Evolutionary conservation across 2,329 filamentous ascomycete genomes (phyloP).

Genomic region (Coleophoma crateriformis): DNA sequence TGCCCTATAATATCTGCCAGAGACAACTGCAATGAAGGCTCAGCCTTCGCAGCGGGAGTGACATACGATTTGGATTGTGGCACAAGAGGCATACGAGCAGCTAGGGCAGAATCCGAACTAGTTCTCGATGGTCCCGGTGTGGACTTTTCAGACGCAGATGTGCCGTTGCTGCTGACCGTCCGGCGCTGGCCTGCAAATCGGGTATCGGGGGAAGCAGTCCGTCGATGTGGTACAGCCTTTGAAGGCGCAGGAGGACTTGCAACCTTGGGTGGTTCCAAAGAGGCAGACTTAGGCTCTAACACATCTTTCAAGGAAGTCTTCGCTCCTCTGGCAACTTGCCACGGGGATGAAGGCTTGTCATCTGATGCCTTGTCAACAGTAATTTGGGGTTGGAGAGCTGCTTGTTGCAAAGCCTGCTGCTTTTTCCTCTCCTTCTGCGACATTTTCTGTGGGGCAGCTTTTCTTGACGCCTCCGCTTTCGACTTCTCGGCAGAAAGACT

Average conservation of each 20-base stretch:
- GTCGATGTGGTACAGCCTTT: constrained; percentile 32
- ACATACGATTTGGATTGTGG: constrained; percentile 60
- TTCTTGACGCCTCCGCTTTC: constrained; percentile 25
- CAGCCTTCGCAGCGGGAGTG: constrained; percentile 50
- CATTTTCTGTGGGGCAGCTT: constrained; percentile 50
- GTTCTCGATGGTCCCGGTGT: constrained; percentile 8
- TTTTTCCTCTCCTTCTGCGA: constrained; percentile 92
- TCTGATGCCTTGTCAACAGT: constrained; percentile 40
- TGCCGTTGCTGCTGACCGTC: constrained; percentile 8
- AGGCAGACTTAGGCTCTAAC: constrained; percentile 29
- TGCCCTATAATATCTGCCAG: constrained; percentile 86
- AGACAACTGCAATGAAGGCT: constrained; percentile 62
- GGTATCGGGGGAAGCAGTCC: constrained; percentile 57
- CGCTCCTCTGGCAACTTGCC: constrained; percentile 52
- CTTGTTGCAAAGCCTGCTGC: constrained; percentile 43
- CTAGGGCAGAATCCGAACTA: constrained; percentile 12
- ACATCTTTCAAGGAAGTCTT: constrained; percentile 47
- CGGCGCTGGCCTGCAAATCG: constrained; percentile 52
- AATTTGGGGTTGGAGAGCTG: constrained; percentile 28
- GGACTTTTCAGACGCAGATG: constrained; percentile 8
- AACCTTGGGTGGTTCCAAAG: constrained; percentile 15
- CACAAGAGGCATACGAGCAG: constrained; percentile 33
- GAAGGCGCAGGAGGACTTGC: constrained; percentile 12
- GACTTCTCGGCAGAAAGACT: constrained; percentile 45
- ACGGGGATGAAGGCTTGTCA: constrained; percentile 46